Evolutionary conservation across 129 eudicot species (phyloP).

Genomic region (Gnaphalium uliginosum): DNA sequence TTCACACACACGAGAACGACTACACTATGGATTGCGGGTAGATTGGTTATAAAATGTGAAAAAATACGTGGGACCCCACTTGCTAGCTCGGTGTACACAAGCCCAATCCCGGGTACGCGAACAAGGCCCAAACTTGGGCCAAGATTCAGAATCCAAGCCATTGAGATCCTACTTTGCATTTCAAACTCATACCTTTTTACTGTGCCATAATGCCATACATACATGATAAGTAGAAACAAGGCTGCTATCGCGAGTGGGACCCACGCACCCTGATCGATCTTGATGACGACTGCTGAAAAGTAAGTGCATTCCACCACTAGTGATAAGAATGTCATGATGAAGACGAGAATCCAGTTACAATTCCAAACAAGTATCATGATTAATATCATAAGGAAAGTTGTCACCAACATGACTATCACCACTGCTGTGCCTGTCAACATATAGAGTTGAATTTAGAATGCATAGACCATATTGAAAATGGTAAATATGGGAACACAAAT

Average conservation of each 20-base stretch:
- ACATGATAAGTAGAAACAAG: conserved; percentile 76
- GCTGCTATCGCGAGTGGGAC: conserved; percentile 84
- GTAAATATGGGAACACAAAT: not conserved
- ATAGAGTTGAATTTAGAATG: not conserved
- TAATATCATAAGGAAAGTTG: conserved; percentile 7
- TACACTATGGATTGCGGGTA: conserved; percentile 85
- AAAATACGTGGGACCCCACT: conserved; percentile 86
- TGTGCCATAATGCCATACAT: conserved; percentile 86
- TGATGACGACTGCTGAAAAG: conserved; percentile 4
- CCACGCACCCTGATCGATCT: conserved; percentile 57
- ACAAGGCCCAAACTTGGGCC: conserved; percentile 89
- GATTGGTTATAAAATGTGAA: conserved; percentile 84
- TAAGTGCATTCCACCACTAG: conserved; percentile 13
- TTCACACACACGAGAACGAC: conserved; percentile 83
- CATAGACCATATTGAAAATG: not conserved
- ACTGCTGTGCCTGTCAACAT: conserved; percentile 8
- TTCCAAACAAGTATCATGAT: conserved; percentile 11
- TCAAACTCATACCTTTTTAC: conserved; percentile 79
- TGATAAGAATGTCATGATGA: conserved; percentile 1
- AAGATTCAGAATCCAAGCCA: conserved; percentile 82
- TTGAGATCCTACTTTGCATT: conserved; percentile 74
- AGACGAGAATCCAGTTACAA: conserved; percentile 8
- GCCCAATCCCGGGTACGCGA: conserved; percentile 89
- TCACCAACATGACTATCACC: conserved; percentile 15
- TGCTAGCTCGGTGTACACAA: conserved; percentile 86